A percentile compares a stretch with the other conserved stretches of the same genome.
phyloP scores from a whole-genome alignment of 345 rosid species.

The Melaleuca alternifolia region DNA sequence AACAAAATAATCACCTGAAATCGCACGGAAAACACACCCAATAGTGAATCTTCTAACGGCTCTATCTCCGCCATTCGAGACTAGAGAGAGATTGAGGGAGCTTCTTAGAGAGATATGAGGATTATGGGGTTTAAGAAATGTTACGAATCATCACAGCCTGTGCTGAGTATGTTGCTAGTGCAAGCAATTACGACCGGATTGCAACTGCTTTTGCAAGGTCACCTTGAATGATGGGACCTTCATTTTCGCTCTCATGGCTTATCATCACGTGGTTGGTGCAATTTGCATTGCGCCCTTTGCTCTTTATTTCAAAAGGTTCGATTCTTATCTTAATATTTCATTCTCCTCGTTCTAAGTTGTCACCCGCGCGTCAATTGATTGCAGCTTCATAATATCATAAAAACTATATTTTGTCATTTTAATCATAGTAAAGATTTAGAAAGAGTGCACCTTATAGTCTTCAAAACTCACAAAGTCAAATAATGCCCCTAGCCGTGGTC shows the following conservation, averaged over 20 bases:
- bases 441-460: too few relatives aligned
- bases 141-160: constrained; percentile 3
- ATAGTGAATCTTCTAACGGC: too few relatives aligned
- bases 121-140: background rate
- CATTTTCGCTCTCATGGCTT: constrained; percentile 34
- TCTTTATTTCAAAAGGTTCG: constrained; percentile 30
- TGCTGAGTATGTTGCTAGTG: constrained; percentile 27
- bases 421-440: too few relatives aligned
- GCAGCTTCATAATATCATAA: too few relatives aligned
- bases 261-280: constrained; percentile 38
- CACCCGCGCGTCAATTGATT: too few relatives aligned
- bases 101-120: background rate
- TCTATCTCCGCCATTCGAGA: too few relatives aligned
- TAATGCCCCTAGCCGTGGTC: too few relatives aligned
- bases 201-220: constrained; percentile 28
- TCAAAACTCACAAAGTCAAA: too few relatives aligned
- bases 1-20: too few relatives aligned
- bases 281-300: constrained; percentile 39
- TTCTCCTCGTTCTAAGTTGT: background rate
- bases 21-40: too few relatives aligned
- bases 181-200: constrained; percentile 32
- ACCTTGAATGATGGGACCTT: constrained; percentile 24
- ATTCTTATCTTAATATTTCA: background rate
- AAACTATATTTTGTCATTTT: too few relatives aligned
- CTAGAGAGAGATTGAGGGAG: background rate